Conservation (phyloP, 768 basidiomycete species). For the Grammothele lineata region DNA sequence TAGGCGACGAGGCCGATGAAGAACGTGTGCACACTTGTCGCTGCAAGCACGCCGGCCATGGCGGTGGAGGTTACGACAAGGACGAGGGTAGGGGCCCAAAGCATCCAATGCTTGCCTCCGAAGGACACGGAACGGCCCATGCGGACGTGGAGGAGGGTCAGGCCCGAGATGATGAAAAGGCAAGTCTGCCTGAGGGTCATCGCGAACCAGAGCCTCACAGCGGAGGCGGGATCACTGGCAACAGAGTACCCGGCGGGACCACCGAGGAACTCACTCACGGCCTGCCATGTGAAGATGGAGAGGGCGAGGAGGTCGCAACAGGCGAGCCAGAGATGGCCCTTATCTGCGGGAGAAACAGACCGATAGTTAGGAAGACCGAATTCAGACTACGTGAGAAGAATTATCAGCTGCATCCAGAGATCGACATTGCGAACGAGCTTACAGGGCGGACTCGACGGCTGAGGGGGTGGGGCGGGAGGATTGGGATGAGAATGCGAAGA, state of each 20-base stretch:
- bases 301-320: conserved; percentile 61
- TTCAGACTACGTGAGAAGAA: conserved; percentile 47
- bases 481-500: conserved; percentile 70
- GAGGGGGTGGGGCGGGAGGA: conserved; percentile 68
- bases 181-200: conserved; percentile 66
- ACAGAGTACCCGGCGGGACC: conserved; percentile 40
- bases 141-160: conserved; percentile 68
- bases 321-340: conserved; percentile 72
- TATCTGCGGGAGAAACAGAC: conserved; percentile 62
- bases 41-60: conserved; percentile 54
- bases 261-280: conserved; percentile 45
- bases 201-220: conserved; percentile 65
- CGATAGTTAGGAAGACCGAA: conserved; percentile 70
- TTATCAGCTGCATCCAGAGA: no score
- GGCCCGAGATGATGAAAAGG: conserved; percentile 52
- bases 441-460: conserved; percentile 74
- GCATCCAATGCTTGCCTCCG: conserved; percentile 66
- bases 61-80: conserved; percentile 54
- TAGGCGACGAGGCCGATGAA: conserved; percentile 62
- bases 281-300: conserved; percentile 63
- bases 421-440: conserved; percentile 25
- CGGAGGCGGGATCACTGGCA: conserved; percentile 47
- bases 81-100: conserved; percentile 62
- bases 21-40: conserved; percentile 46
- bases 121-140: conserved; percentile 67